Conservation (phyloP, 2,329 filamentous ascomycete genomes). For the Lithohypha guttulata region DNA sequence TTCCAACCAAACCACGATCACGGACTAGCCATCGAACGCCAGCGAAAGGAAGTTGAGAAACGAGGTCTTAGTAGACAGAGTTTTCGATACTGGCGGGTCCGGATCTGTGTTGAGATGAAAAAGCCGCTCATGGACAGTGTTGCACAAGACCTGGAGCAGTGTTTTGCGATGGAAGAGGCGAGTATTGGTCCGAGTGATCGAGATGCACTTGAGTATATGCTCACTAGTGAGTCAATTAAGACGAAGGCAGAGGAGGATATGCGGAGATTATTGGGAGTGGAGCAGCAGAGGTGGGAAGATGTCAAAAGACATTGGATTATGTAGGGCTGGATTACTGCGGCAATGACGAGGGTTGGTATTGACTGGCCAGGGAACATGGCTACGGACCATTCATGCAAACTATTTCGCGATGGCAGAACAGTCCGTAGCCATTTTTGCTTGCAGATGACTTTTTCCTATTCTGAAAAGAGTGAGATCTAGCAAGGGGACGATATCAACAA, state of each 20-base stretch:
- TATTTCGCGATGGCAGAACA: no score
- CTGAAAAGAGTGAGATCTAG: no score
- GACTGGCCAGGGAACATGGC: no score
- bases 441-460: no score
- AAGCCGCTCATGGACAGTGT: background rate
- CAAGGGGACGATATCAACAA: no score
- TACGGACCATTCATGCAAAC: no score
- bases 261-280: background rate
- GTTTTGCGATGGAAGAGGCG: background rate
- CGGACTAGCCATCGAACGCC: background rate
- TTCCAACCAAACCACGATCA: background rate
- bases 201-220: background rate
- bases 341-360: no score
- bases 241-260: conserved; percentile 2
- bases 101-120: conserved; percentile 3
- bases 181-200: background rate
- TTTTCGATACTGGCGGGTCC: background rate
- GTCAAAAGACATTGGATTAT: no score
- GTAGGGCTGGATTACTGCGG: no score
- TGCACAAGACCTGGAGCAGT: background rate
- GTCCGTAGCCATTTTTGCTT: no score
- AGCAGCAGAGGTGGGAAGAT: background rate
- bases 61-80: conserved; percentile 1
- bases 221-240: background rate
- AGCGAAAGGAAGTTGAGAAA: background rate